Percentiles rank a stretch among this genome's conserved stretches.
phyloP scores from a whole-genome alignment of 2,329 filamentous ascomycete species.

The Plenodomus biglobosus region DNA sequence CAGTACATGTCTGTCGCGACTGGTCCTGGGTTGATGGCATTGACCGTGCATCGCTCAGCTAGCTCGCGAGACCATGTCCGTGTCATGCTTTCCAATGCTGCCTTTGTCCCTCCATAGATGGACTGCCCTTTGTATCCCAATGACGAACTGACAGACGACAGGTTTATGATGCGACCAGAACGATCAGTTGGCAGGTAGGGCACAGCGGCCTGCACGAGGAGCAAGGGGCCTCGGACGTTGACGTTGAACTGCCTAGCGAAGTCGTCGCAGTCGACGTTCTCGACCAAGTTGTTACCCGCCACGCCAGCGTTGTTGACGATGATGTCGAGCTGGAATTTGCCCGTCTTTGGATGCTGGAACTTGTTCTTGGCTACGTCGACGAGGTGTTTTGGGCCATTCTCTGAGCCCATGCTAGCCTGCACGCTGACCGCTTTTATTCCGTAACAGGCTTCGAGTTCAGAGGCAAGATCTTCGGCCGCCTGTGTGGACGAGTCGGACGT shows the following conservation, averaged over 20 bases:
- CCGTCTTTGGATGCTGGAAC: constrained; percentile 57
- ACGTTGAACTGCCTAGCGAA: constrained; percentile 74
- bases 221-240: constrained; percentile 79
- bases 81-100: constrained; percentile 69
- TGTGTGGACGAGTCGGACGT: constrained; percentile 63
- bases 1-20: constrained; percentile 66
- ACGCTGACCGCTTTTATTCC: constrained; percentile 62
- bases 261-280: constrained; percentile 63
- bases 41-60: constrained; percentile 63
- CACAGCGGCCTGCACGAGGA: constrained; percentile 72
- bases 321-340: constrained; percentile 72
- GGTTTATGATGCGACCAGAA: constrained; percentile 64
- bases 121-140: constrained; percentile 61
- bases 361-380: constrained; percentile 61
- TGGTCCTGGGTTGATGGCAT: constrained; percentile 66
- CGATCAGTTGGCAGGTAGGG: constrained; percentile 71
- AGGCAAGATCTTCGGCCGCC: constrained; percentile 56
- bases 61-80: constrained; percentile 66
- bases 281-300: constrained; percentile 63
- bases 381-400: constrained; percentile 62
- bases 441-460: constrained; percentile 59
- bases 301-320: constrained; percentile 84
- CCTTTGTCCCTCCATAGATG: constrained; percentile 67
- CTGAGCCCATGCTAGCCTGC: constrained; percentile 70
- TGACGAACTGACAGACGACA: constrained; percentile 60